Base-by-base conservation (phyloP, 2,329 filamentous ascomycete genomes). In the Paracorniculantispora psalliotae region DNA sequence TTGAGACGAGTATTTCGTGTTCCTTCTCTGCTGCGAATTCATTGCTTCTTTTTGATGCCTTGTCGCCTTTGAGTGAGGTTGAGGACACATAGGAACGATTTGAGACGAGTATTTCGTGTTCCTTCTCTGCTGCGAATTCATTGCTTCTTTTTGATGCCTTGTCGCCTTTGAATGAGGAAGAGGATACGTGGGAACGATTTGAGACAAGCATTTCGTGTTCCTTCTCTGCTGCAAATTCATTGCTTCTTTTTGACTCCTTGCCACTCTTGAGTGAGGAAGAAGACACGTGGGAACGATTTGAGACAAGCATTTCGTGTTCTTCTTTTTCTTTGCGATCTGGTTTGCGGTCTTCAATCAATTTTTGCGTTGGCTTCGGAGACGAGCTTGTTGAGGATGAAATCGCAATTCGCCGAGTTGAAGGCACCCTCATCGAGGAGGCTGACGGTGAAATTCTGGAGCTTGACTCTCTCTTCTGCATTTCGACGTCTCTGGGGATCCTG, bases 1-100 rank as follows among this genome's bases (percentile, higher is more conserved):
- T 30, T 26, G 57, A 49, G 19, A 41, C 10, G 21, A 25, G 30
- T 17, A 43, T 19, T 4, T 28, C 33, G 15, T 41, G 41, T 1
- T 41, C 49, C 15, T 46, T 53, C 62, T 58, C 66, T 69, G n/a
- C 49, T 17, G 44, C 7, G 23, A 25, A 10, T 1, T 41, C 54
- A 35, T 30, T 25, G 26, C 25, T 44, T 15, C 26, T 35, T 33
- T 33, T 30, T 23, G 46, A 25, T 4, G 37, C 33, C 3, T 13
- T 35, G 15, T 12, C n/a, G 19, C 19, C 23, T 2, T 7, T 30
- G 15, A 6, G 19, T 10, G 37, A 43, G 13, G 44, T 30, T 9
- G 35, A 51, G 26, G 47, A 51, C 15, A 12, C 10, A 15, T 15
- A 26, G 4, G 47, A 50, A n/a, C 30, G 33, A 25, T 23, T 30